Evolutionary conservation across 331 rosid genomes (phyloP).

Genomic region (Telfairia occidentalis): DNA sequence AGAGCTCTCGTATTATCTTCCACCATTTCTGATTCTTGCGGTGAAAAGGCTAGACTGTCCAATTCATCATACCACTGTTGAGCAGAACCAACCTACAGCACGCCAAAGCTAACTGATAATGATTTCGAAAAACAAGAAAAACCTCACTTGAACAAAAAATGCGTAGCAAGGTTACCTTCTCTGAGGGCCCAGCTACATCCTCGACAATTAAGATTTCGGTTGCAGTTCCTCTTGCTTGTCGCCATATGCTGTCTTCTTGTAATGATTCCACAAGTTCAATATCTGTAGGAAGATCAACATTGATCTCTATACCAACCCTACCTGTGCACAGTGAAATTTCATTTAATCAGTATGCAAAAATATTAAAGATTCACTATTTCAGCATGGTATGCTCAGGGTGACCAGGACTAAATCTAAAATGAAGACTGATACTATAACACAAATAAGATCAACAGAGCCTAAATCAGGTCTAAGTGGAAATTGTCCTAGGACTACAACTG

Average conservation of each 20-base stretch:
- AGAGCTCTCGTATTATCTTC: conserved; percentile 25
- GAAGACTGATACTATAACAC: not conserved
- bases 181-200: conserved; percentile 31
- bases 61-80: conserved; percentile 81
- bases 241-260: conserved; percentile 69
- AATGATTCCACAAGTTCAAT: conserved; percentile 70
- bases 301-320: conserved; percentile 41
- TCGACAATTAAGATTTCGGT: conserved; percentile 40
- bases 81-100: conserved; percentile 54
- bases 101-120: not conserved
- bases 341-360: conserved; percentile 1
- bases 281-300: conserved; percentile 48
- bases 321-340: conserved; percentile 31
- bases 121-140: not conserved
- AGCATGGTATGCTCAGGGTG: not conserved
- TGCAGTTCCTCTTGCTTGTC: conserved; percentile 81
- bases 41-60: conserved; percentile 51
- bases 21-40: conserved; percentile 33
- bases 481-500: not conserved
- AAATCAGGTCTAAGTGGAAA: not conserved
- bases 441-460: not conserved
- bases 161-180: conserved; percentile 36
- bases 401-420: not conserved
- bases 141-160: not conserved
- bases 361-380: not conserved